phyloP scores from a whole-genome alignment of 2,329 filamentous ascomycete species.

The Fusarium verrucosum region DNA sequence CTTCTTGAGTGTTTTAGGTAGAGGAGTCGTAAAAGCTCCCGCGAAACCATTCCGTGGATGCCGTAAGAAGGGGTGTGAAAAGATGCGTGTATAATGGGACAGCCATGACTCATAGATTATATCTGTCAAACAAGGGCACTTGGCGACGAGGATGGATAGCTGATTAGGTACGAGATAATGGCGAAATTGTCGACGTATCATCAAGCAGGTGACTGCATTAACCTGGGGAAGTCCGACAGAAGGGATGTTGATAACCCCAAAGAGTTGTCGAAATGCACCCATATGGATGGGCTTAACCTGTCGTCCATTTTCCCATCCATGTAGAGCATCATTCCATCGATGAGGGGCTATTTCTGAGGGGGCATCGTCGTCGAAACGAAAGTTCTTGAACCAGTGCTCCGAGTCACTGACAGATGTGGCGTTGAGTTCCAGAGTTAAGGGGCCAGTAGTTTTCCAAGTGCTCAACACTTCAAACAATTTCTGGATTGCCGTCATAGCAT shows the following conservation, averaged over 20 bases:
- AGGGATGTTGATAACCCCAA: neutral
- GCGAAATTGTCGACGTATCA: conserved; percentile 13
- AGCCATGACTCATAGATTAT: neutral
- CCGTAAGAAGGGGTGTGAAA: too few species aligned
- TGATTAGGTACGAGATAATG: neutral
- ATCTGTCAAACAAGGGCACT: neutral
- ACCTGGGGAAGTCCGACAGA: neutral
- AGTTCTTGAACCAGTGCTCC: neutral
- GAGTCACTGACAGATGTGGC: neutral
- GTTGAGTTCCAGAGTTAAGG: neutral
- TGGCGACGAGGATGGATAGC: neutral
- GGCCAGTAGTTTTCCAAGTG: neutral
- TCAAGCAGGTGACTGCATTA: neutral
- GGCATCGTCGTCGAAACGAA: neutral
- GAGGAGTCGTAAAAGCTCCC: neutral
- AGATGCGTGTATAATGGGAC: fast-evolving
- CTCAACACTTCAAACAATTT: neutral
- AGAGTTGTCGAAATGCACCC: neutral
- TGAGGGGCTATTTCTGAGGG: neutral
- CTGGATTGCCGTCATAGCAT: fast-evolving
- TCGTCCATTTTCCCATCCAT: neutral
- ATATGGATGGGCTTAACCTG: neutral
- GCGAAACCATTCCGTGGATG: too few species aligned
- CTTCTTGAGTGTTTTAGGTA: neutral
- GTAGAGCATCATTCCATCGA: neutral